phyloP scores from a whole-genome alignment of 306 rosid genomes.

The Ziziphus jujuba region DNA sequence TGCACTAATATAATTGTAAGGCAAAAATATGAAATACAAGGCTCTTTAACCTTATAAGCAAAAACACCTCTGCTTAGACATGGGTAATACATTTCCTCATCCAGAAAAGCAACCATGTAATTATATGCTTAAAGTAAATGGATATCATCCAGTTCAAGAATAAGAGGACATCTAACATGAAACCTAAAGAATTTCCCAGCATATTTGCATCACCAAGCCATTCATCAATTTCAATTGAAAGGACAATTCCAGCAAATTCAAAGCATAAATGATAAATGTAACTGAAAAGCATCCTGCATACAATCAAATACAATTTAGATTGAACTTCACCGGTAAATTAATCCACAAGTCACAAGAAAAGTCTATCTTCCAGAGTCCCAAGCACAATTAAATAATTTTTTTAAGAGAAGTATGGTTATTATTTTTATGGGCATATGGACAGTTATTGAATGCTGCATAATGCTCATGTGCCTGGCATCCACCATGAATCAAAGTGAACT shows the following conservation, averaged over 20 bases:
- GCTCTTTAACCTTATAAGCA: no score
- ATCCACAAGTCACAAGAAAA: not conserved
- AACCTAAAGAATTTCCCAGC: no score
- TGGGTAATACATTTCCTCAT: no score
- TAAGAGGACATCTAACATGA: no score
- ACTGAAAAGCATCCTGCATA: not conserved
- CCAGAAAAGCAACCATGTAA: no score
- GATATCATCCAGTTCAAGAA: no score
- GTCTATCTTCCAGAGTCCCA: not conserved
- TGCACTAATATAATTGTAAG: no score
- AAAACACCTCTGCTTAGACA: no score
- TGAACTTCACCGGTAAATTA: not conserved
- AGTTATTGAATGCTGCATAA: conserved; percentile 12
- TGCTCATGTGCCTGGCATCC: conserved; percentile 13
- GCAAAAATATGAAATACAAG: no score
- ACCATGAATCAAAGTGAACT: conserved; percentile 26
- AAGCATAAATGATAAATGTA: not conserved
- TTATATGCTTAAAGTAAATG: no score
- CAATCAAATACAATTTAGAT: not conserved
- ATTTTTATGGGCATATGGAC: conserved; percentile 3
- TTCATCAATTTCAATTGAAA: not conserved
- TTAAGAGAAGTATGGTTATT: conserved; percentile 2
- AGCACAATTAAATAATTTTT: no score
- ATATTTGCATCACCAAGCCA: not conserved
- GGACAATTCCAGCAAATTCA: not conserved